Percentiles rank a stretch among this genome's conserved stretches.
These are phyloP conservation scores for Bipolaris bicolor DNA, from an alignment of 2,329 filamentous ascomycete species.

Conservation along the genomic window DNA sequence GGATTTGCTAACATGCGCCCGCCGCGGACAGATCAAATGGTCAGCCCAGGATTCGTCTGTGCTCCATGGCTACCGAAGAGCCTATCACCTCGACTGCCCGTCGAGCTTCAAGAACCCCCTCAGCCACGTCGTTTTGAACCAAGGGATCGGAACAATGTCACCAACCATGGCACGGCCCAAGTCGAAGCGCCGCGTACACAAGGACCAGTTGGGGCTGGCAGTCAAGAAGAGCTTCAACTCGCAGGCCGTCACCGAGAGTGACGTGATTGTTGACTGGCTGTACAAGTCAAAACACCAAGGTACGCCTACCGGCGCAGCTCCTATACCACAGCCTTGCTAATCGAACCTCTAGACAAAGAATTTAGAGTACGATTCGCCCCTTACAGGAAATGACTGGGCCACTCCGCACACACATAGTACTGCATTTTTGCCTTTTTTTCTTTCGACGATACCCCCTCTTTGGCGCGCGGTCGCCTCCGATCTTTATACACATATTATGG, in stretches of 20 bases:
- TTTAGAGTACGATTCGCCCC: constrained; percentile 55
- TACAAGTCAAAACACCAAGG: constrained; percentile 71
- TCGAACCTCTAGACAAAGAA: constrained; percentile 50
- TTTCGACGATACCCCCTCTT: constrained; percentile 44
- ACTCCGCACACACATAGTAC: constrained; percentile 22
- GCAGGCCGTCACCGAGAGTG: constrained; percentile 78
- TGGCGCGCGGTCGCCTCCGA: constrained; percentile 27
- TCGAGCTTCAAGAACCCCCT: constrained; percentile 67
- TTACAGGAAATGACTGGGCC: constrained; percentile 38
- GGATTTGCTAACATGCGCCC: constrained; percentile 19
- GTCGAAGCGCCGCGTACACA: constrained; percentile 69
- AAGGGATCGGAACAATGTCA: constrained; percentile 71
- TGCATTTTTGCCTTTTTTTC: constrained; percentile 43
- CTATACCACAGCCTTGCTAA: constrained; percentile 12
- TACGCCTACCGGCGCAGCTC: constrained; percentile 29
- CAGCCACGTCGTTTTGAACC: constrained; percentile 58
- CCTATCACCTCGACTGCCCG: constrained; percentile 73
- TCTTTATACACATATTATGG: constrained; percentile 21
- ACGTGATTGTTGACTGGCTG: constrained; percentile 79
- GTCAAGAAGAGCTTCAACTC: constrained; percentile 86
- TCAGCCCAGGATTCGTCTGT: constrained; percentile 68
- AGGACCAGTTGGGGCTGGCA: constrained; percentile 72
- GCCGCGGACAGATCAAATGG: constrained; percentile 63
- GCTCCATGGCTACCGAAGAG: constrained; percentile 76
- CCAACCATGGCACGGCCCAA: constrained; percentile 76